Evolutionary conservation across 257 asterid genomes (phyloP), one percentile per base, ranked within the genome.

Genomic region (Striga asiatica): DNA sequence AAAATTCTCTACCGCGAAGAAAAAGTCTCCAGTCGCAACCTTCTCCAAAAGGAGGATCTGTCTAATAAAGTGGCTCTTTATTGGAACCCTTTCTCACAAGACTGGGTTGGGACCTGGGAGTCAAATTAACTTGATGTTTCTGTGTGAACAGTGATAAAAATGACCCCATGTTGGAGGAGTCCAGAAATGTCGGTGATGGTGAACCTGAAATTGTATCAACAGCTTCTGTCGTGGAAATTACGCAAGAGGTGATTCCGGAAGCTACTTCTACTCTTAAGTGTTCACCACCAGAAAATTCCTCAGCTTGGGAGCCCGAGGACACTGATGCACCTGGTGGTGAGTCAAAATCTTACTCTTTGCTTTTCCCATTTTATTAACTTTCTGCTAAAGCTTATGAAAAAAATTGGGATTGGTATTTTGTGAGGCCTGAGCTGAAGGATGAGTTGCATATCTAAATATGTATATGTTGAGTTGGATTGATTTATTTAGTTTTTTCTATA

Each of bases 281-380:
- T 68, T 77, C 95, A 64, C 43, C 85, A 23, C 56, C 79, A 23
- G 72, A 51, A 48, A 77, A 66, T n/a, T 73, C 78, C 59, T 66
- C 77, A 41, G 63, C 34, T 23, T 74, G 88, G 86, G 78, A 65
- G 78, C 72, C 70, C 14, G 89, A 70, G 73, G 77, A 80, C 53
- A 65, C 66, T 64, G 95, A 81, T 72, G 94, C 93, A 65, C 97
- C 99, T 52, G 76, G 73, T 60, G 95, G 99, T 92, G 62, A 62
- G 96, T 66, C 46, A 41, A 56, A 58, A 25, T 37, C 48, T n/a
- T 45, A 5, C 7, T 42, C 54, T 47, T 25, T 14, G 29, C 50
- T 8, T 45, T 48, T 41, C 54, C 20, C 17, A 16, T 24, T 56
- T 21, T 46, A 12, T 41, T 18, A 21, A 13, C 25, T 60, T 61